Base-by-base conservation (phyloP, 2,329 filamentous ascomycete genomes). In the Exophiala dermatitidis region DNA sequence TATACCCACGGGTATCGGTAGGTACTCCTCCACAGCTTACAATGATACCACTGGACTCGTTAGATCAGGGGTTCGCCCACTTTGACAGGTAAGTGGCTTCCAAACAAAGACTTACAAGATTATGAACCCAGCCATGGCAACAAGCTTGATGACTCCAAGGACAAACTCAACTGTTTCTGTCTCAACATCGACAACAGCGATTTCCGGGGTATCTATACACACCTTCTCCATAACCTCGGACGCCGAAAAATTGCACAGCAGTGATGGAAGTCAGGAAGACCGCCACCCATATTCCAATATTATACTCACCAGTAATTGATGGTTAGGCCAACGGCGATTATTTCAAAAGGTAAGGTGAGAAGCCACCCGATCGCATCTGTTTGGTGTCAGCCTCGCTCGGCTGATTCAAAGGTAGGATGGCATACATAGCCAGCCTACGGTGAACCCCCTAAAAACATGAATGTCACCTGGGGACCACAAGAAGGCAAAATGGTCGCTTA, bases 61-160 rank as follows among this genome's bases (percentile, higher is more conserved):
- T 19, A 19, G 19, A 19, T 19, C 19, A 19, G 19, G 19, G 19
- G 19, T 19, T 19, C 19, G 19, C 19, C 19, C 19, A 19, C 19
- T 19, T 19, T 19, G 19, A 19, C 19, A 19, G 19, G 19, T 19
- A 19, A 19, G 19, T 19, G 19, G 19, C 19, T 2, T 19, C 19
- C 19, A 19, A 19, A 1, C 19, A 19, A 19, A 19, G 19, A 19
- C 19, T 19, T 19, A 19, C 19, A 95, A 81, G 47, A 96, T 82
- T 60, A 95, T 91, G 71, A 94, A 95, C 45, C 87, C 88, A 60
- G 95, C 84, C 4, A 95, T 83, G 32, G 90, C 89, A 44, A 85
- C 76, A 48, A 96, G 82, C 68, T 96, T 96, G 72, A 96, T 75
- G 46, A 90, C 81, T 33, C 88, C 85, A 65, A 95, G 93, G 52